phyloP scores from a whole-genome alignment of 495 filamentous ascomycete species.

The Penicillium waksmanii region DNA sequence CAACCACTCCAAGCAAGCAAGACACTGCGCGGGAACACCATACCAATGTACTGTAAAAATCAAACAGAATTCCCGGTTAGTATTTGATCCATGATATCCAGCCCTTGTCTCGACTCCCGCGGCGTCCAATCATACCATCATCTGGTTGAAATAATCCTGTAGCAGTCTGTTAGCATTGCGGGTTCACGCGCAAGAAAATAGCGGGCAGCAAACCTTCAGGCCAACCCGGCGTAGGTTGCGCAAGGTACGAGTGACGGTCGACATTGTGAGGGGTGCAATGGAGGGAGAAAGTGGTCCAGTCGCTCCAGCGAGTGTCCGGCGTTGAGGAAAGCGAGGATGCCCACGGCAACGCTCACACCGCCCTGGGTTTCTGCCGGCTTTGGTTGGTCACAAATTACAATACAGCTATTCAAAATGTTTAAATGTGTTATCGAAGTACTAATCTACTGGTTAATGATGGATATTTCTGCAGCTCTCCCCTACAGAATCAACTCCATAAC shows the following conservation, averaged over 20 bases:
- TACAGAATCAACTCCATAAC: too few relatives aligned
- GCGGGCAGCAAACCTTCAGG: slow-evolving; percentile 64
- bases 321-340: too few relatives aligned
- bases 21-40: slow-evolving; percentile 14
- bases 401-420: too few relatives aligned
- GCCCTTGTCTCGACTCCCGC: slow-evolving; percentile 15
- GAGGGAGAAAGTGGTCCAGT: slow-evolving; percentile 20
- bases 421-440: too few relatives aligned
- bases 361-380: too few relatives aligned
- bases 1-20: slow-evolving; percentile 6
- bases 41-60: slow-evolving; percentile 69
- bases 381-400: too few relatives aligned
- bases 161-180: slow-evolving; percentile 35
- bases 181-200: background rate
- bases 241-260: slow-evolving; percentile 84
- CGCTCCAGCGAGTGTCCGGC: slow-evolving; percentile 6
- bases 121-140: slow-evolving; percentile 69
- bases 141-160: slow-evolving; percentile 87
- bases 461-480: too few relatives aligned
- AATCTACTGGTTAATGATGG: too few relatives aligned
- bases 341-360: too few relatives aligned
- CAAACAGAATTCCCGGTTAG: slow-evolving; percentile 28
- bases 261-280: slow-evolving; percentile 66
- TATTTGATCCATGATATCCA: slow-evolving; percentile 12
- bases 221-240: slow-evolving; percentile 86